Evolutionary conservation across 306 rosid genomes (phyloP), one percentile per base, ranked within the genome.

Genomic region (Acacia melanoxylon): DNA sequence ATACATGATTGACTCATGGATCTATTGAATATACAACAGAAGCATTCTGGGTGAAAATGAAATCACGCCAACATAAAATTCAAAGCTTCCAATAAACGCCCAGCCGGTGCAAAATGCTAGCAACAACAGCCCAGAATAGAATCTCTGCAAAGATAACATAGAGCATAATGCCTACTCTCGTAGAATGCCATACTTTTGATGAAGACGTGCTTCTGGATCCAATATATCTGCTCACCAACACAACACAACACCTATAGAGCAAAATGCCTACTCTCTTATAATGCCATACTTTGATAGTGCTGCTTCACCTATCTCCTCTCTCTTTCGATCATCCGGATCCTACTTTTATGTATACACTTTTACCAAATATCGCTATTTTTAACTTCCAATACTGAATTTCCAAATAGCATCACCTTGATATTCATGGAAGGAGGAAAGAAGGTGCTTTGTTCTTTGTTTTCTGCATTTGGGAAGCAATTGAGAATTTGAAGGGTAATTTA

Each of bases 201-300:
- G 83, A 95, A 93, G 8, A 95, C 72, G 78, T 92, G 99, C 88
- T 93, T 85, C 77, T 93, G 92, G 74, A 95, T 90, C 99, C 99
- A 95, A 82, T 91, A 88, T 67, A 77, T 13, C 98, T 95, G 92
- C 76, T 74, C 14, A 74, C 63, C 35, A 52, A 52, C 54, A 79
- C 45, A 67, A n/a, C 41, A 51, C 77, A 15, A 7, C 72, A 69
- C 17, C 19, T 4, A 52, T 27, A 27, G 29, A 27, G 29, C 29
- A 27, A 27, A 27, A 27, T 27, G 29, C 29, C 29, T 27, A 27
- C 29, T 27, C 29, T 27, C 29, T 1, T 27, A 27, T 1, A 27
- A 27, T 1, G 29, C 29, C 29, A 27, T 27, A 27, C 1, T 27
- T 27, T 27, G 29, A 0, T 27, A 27, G 29, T 27, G 1, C 29